Base-by-base conservation (phyloP, 805 yeast genomes). In the Starmerella roubikii region DNA sequence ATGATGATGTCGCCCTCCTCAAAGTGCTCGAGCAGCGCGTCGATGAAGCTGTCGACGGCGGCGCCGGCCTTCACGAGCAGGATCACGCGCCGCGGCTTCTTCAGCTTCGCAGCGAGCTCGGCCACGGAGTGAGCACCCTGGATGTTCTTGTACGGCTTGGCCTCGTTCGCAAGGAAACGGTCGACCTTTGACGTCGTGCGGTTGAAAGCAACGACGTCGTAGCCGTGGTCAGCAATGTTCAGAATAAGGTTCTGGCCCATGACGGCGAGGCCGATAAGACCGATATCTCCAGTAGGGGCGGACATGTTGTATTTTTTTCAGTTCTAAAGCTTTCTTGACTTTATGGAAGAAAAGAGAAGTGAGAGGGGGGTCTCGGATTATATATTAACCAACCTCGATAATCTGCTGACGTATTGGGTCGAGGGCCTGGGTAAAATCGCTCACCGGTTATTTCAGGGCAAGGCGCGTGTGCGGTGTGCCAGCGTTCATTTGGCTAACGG, bases 231-330 rank as follows among this genome's bases (percentile, higher is more conserved):
- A 54, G 98, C 98, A 59, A 93, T 93, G 67, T 88, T 88, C 53
- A 88, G 74, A 63, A 88, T 84, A 74, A 88, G 71, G 76, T 88
- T 88, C 73, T 64, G 61, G 67, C 98, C 98, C 98, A 88, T 88
- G 54, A 88, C 98, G 79, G 98, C 98, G 74, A 88, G 75, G 64
- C 98, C 98, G 60, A 91, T 86, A 64, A 88, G 82, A 67, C 96
- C 98, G 65, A 88, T 77, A 78, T 88, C 98, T 72, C 88, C 91
- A 36, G 42, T 44, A 21, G 54, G 46, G 29, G 45, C 13, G 13
- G 33, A 26, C 29, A 26, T 26, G 9, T 13, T 10, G 24, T 22
- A 22, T 8, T 7, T 7, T 22, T 22, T 22, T 8, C 24, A 8
- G 7, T 22, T 22, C 10, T 7, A 8, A 22, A 22, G 24, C 10